A percentile compares a stretch with the other conserved stretches of the same genome.
phyloP scores from a whole-genome alignment of 345 rosid species.

The Brassica cretica region DNA sequence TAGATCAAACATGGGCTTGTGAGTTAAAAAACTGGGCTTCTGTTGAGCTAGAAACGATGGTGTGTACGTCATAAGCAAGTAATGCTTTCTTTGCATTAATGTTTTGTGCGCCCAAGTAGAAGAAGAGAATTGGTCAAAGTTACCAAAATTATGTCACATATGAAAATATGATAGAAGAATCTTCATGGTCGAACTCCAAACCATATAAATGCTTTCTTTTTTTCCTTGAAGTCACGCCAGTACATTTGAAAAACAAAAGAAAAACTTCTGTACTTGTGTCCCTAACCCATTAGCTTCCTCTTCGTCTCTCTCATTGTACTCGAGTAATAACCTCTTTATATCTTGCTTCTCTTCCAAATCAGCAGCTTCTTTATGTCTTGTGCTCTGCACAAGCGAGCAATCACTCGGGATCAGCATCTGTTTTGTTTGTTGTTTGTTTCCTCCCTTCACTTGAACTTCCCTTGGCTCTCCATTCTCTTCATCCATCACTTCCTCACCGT shows the following conservation, averaged over 20 bases:
- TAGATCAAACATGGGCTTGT: background rate
- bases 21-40: background rate
- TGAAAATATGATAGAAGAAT: background rate
- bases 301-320: conserved; percentile 95
- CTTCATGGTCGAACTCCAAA: background rate
- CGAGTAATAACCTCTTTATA: conserved; percentile 90
- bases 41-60: background rate
- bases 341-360: conserved; percentile 97
- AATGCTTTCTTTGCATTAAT: background rate
- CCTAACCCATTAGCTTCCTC: conserved; percentile 83
- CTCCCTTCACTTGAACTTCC: conserved; percentile 91
- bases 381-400: conserved; percentile 83
- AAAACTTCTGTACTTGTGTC: conserved; percentile 41
- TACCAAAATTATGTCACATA: background rate
- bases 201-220: background rate
- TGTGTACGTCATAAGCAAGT: background rate
- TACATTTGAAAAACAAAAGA: too few relatives aligned
- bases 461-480: conserved; percentile 68
- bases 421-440: conserved; percentile 91
- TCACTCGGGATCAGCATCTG: conserved; percentile 92
- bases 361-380: conserved; percentile 95
- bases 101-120: background rate
- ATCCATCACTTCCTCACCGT: conserved; percentile 81
- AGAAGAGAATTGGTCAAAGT: background rate
- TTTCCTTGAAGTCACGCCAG: background rate